A percentile compares a stretch with the other conserved stretches of the same genome.
phyloP scores from a whole-genome alignment of 345 rosid genomes.

The Lenwebbia sp. region DNA sequence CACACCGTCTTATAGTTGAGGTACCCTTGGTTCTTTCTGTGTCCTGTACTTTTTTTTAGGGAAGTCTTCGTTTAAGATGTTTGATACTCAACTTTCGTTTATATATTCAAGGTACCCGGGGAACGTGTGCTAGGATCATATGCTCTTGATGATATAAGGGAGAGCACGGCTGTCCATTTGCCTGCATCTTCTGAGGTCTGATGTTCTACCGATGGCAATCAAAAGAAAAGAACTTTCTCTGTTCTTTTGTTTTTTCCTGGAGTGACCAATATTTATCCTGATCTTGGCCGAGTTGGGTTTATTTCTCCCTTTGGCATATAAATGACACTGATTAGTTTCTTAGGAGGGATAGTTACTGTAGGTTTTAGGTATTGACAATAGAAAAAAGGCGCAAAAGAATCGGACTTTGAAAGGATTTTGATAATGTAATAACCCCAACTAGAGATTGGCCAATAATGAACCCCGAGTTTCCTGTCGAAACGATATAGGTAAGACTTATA shows the following conservation, averaged over 20 bases:
- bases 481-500: background rate
- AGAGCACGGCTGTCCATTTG: slow-evolving; percentile 43
- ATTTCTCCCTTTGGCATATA: background rate
- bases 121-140: slow-evolving; percentile 76
- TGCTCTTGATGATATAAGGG: slow-evolving; percentile 69
- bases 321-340: background rate
- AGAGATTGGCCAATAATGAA: background rate
- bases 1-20: slow-evolving; percentile 81
- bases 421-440: background rate
- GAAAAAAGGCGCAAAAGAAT: background rate
- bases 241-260: background rate
- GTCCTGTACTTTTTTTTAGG: background rate
- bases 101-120: slow-evolving; percentile 61
- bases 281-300: background rate
- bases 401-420: background rate
- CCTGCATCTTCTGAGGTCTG: slow-evolving; percentile 72
- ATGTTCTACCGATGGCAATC: background rate
- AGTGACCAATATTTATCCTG: background rate
- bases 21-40: slow-evolving; percentile 20
- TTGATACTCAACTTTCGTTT: background rate
- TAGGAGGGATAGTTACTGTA: background rate
- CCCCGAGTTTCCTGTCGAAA: background rate
- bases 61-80: background rate
- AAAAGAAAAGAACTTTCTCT: background rate
- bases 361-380: background rate